Conservation (phyloP, 192 early-diverging fungal species). For the Phycomyces blakesleeanus region DNA sequence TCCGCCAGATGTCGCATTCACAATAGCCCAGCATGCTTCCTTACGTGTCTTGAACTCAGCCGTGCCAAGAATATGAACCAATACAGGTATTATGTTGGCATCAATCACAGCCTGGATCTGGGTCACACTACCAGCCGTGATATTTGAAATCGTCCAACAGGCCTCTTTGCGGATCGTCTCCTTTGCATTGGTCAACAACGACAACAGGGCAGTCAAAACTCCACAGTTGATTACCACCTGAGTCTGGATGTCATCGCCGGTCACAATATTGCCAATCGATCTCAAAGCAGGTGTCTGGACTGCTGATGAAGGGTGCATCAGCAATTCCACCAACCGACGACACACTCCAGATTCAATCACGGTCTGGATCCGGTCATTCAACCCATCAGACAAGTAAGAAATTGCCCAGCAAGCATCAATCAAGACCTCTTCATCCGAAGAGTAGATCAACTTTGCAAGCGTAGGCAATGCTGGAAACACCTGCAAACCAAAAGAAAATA, state of each 20-base stretch:
- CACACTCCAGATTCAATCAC: conserved; percentile 76
- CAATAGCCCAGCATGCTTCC: conserved; percentile 53
- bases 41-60: conserved; percentile 45
- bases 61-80: conserved; percentile 35
- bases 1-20: conserved; percentile 41
- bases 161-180: conserved; percentile 46
- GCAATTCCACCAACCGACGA: conserved; percentile 65
- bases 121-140: conserved; percentile 41
- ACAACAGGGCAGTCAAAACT: conserved; percentile 50
- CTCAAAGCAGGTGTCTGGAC: conserved; percentile 76
- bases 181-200: conserved; percentile 41
- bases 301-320: conserved; percentile 49
- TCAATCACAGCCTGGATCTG: conserved; percentile 50
- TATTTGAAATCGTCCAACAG: conserved; percentile 54
- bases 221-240: conserved; percentile 70
- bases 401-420: conserved; percentile 83
- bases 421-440: conserved; percentile 69
- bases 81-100: conserved; percentile 38
- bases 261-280: conserved; percentile 77
- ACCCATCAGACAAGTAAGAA: conserved; percentile 73
- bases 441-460: conserved; percentile 64
- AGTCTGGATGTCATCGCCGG: conserved; percentile 76
- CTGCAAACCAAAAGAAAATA: not conserved
- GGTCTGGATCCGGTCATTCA: conserved; percentile 70
- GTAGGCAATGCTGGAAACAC: conserved; percentile 21